A percentile compares a stretch with the other conserved stretches of the same genome.
Evolutionary conservation across 306 rosid species (phyloP).

Genomic region (Fragaria ananassa): DNA sequence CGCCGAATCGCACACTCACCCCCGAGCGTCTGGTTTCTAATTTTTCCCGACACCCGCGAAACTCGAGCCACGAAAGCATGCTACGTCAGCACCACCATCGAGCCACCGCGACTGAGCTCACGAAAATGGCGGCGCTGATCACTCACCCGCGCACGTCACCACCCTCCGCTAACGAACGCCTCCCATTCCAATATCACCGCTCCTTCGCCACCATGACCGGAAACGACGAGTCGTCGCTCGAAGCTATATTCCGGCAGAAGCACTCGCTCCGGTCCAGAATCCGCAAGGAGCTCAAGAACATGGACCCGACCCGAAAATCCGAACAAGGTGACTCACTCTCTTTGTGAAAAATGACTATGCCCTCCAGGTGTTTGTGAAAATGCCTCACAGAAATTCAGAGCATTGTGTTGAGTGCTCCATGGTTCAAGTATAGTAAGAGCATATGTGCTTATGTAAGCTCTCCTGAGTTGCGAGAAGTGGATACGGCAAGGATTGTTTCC

Average conservation of each 20-base stretch:
- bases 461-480: slow-evolving; percentile 76
- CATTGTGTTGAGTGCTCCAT: slow-evolving; percentile 58
- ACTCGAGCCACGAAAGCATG: neutral
- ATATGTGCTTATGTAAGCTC: slow-evolving; percentile 81
- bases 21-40: neutral
- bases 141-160: slow-evolving; percentile 5
- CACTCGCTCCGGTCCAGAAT: slow-evolving; percentile 53
- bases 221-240: slow-evolving; percentile 34
- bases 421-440: slow-evolving; percentile 65
- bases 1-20: neutral
- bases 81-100: neutral
- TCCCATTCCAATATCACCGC: neutral
- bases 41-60: neutral
- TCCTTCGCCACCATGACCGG: slow-evolving; percentile 12
- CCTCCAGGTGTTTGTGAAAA: neutral
- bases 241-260: slow-evolving; percentile 61
- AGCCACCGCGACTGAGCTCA: neutral
- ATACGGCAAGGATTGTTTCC: slow-evolving; percentile 57
- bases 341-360: neutral
- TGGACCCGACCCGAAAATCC: slow-evolving; percentile 62
- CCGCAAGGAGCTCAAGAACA: slow-evolving; percentile 62
- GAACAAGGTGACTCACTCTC: slow-evolving; percentile 44
- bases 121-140: slow-evolving; percentile 9
- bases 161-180: neutral
- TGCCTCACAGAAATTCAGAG: slow-evolving; percentile 43